Percentiles rank a stretch among this genome's conserved stretches.
phyloP scores from a whole-genome alignment of 192 early-diverging fungal species.

The Endogone sp. region DNA sequence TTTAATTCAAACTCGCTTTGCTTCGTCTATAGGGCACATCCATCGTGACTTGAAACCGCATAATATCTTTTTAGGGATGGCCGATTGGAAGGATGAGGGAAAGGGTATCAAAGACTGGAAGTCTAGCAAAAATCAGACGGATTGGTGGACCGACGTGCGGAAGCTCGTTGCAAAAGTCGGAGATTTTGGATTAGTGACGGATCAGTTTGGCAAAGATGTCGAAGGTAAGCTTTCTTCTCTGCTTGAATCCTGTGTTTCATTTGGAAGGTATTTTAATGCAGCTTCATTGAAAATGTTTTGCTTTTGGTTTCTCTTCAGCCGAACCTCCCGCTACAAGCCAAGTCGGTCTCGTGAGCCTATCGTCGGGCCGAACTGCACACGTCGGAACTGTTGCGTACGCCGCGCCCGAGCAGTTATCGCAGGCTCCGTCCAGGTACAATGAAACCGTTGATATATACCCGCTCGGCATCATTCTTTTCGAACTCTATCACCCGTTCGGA shows the following conservation, averaged over 20 bases:
- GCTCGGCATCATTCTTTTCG: conserved; percentile 94
- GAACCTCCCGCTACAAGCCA: neutral
- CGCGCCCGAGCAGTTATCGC: conserved; percentile 77
- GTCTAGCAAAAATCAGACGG: neutral
- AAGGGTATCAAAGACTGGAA: neutral
- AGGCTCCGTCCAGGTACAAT: conserved; percentile 50
- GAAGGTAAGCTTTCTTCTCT: neutral
- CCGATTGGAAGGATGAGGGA: conserved; percentile 1
- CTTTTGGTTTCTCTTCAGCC: too few relatives aligned
- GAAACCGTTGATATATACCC: conserved; percentile 93
- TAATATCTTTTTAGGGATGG: conserved; percentile 59
- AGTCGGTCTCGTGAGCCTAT: neutral
- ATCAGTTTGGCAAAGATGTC: neutral
- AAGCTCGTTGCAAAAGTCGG: conserved; percentile 76
- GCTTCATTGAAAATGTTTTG: too few relatives aligned
- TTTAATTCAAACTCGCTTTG: too few relatives aligned
- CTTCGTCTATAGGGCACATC: too few relatives aligned
- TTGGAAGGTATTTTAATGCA: neutral
- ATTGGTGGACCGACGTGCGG: neutral
- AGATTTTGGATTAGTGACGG: conserved; percentile 93
- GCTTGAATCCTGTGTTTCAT: neutral
- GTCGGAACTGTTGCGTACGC: conserved; percentile 84
- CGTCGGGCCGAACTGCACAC: conserved; percentile 44
- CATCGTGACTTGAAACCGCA: conserved; percentile 75
- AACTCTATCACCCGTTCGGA: conserved; percentile 83